phyloP scores from a whole-genome alignment of 164 flowering plant genomes.

The Magnolia changhungtana region DNA sequence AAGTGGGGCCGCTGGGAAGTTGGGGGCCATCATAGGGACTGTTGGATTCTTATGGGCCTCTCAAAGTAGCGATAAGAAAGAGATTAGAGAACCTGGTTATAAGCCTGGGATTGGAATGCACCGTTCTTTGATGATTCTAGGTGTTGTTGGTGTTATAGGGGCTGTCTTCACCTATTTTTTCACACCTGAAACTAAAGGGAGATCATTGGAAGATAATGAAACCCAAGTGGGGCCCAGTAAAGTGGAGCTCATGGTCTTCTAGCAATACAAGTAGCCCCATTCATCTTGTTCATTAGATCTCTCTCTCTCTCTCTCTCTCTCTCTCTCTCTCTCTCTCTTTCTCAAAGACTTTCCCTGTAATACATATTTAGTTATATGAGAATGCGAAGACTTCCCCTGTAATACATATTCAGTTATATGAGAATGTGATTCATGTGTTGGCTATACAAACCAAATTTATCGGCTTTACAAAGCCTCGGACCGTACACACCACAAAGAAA shows the following conservation, averaged over 20 bases:
- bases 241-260: neutral
- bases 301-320: neutral
- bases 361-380: too few species aligned
- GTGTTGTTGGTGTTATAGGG: conserved; percentile 42
- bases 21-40: conserved; percentile 62
- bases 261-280: neutral
- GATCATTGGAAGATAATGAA: conserved; percentile 71
- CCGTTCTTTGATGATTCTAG: conserved; percentile 30
- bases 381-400: too few species aligned
- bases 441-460: too few species aligned
- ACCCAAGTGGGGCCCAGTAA: conserved; percentile 12
- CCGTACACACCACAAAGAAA: too few species aligned
- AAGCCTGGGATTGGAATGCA: conserved; percentile 22
- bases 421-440: too few species aligned
- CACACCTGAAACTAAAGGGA: conserved; percentile 56
- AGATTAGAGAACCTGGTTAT: too few species aligned
- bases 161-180: conserved; percentile 38
- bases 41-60: conserved; percentile 56
- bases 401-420: too few species aligned
- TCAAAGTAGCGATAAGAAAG: conserved; percentile 1
- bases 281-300: neutral
- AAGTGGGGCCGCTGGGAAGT: conserved; percentile 56
- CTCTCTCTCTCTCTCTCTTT: neutral
- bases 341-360: neutral
- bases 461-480: too few species aligned